Evolutionary conservation across 768 basidiomycete genomes (phyloP).

Genomic region (Phlebiopsis gigantea): DNA sequence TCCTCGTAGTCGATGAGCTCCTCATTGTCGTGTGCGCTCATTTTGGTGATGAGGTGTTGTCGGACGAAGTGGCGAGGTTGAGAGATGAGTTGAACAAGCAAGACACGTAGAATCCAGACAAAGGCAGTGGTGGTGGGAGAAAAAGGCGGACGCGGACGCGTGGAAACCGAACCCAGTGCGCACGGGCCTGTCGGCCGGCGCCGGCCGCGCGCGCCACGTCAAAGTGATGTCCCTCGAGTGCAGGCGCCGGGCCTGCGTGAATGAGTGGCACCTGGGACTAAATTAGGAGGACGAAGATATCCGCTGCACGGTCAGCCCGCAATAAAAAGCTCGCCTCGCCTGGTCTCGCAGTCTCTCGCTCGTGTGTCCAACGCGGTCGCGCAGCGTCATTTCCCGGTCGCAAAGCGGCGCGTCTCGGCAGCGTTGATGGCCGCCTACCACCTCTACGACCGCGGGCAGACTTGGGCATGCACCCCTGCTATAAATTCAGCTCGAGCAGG

Average conservation of each 20-base stretch:
- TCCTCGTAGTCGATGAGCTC: conserved; percentile 95
- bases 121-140: conserved; percentile 21
- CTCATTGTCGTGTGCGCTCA: conserved; percentile 84
- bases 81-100: conserved; percentile 21
- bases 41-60: conserved; percentile 29
- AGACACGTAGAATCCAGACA: conserved; percentile 11
- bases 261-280: not conserved
- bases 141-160: conserved; percentile 21
- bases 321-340: not conserved
- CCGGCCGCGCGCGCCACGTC: not conserved
- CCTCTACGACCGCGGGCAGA: not conserved
- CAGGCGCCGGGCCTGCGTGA: not conserved
- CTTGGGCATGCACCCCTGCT: conserved; percentile 1
- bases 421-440: not conserved
- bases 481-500: not conserved
- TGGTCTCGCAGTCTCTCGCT: not conserved
- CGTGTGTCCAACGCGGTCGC: not conserved
- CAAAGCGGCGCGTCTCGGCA: conserved; percentile 2
- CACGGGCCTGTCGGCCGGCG: conserved; percentile 12
- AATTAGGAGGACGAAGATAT: not conserved
- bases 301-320: not conserved
- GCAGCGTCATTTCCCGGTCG: not conserved
- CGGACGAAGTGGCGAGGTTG: conserved; percentile 25
- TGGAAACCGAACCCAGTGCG: conserved; percentile 12
- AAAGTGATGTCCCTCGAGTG: not conserved